Base-by-base conservation (phyloP, 495 filamentous ascomycete genomes). In the Thozetella sp. region DNA sequence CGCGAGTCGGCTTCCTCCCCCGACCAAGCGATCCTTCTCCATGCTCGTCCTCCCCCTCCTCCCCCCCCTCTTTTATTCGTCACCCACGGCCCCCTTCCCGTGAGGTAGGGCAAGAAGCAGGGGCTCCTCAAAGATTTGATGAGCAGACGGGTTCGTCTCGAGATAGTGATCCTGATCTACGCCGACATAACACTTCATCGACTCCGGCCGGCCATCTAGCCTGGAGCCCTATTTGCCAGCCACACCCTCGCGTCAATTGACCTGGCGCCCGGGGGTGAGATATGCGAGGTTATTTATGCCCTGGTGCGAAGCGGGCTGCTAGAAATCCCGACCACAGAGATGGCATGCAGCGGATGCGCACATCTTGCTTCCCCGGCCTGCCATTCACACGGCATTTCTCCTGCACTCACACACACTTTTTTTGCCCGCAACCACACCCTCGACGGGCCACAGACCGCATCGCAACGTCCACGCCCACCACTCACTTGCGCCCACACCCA, bases 131-230 rank as follows among this genome's bases (percentile, higher is more conserved):
- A n/a, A 4, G 43, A 4, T 4, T 15, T 48, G 20, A 15, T 48
- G 43, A 48, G 12, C 43, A 10, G 20, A 48, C 43, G 11, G 11
- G 43, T 48, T 48, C 43, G 43, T 48, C 43, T 48, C 43, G 20
- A 48, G 43, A 48, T 48, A 48, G 43, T 19, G 43, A 48, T 48
- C 43, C 43, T 48, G 43, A 48, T 48, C 43, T n/a, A n/a, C 43
- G 4, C 6, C n/a, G 12, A 48, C 43, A 48, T 48, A 4, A 37
- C 17, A 37, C 17, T 37, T 17, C 17, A 37, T 17, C 30, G 30
- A 37, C 6, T 37, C 30, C 17, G n/a, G n/a, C n/a, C n/a, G n/a
- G n/a, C n/a, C n/a, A n/a, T n/a, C n/a, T n/a, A n/a, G n/a, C n/a
- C n/a, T n/a, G n/a, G n/a, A n/a, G n/a, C 30, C 30, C 30, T 37